Percentiles rank a stretch among this genome's conserved stretches.
These are phyloP conservation scores for Lolium perenne DNA, from an alignment of 176 grass and related monocot species.

Conservation along the genomic window DNA sequence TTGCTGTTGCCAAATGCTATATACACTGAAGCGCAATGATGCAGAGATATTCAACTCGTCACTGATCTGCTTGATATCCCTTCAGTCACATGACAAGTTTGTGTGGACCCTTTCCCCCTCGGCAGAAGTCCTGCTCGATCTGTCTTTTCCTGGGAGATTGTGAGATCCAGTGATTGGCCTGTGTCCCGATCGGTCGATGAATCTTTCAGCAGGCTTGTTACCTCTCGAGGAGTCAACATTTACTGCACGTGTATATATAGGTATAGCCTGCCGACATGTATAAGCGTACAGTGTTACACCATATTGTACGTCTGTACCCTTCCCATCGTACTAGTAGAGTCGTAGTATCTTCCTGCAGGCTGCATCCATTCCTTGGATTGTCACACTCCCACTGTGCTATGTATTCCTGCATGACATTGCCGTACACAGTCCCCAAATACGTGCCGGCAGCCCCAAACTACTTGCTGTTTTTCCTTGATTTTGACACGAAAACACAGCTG, in stretches of 20 bases:
- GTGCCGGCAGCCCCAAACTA: background rate
- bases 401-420: background rate
- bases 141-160: slow-evolving; percentile 52
- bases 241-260: background rate
- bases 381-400: background rate
- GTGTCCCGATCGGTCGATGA: background rate
- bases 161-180: slow-evolving; percentile 37
- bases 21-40: background rate
- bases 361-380: slow-evolving; percentile 11
- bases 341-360: slow-evolving; percentile 33
- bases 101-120: background rate
- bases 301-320: background rate
- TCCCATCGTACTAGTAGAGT: background rate
- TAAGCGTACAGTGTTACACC: background rate
- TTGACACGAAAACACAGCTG: too few species aligned
- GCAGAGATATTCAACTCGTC: background rate
- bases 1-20: background rate
- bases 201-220: slow-evolving; percentile 28
- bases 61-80: background rate
- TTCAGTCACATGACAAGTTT: slow-evolving; percentile 9
- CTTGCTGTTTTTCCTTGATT: background rate
- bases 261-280: slow-evolving; percentile 20
- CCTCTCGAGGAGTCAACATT: slow-evolving; percentile 54
- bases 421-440: background rate
- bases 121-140: slow-evolving; percentile 39